These are phyloP conservation scores for Dothistroma septosporum DNA, from an alignment of 2,329 filamentous ascomycete species.

Conservation along the genomic window DNA sequence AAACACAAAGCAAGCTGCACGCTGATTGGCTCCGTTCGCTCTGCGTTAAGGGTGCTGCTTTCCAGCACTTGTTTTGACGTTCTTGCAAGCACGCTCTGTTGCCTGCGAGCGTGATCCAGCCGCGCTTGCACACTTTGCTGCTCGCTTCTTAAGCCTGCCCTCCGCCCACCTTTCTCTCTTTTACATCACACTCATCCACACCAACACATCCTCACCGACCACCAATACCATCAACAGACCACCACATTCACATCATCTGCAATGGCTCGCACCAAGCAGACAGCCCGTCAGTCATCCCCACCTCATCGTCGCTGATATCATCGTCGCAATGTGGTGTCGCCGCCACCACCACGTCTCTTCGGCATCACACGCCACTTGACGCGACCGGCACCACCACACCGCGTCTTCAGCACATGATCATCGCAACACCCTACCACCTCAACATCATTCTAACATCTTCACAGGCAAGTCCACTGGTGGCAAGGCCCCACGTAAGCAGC, in stretches of 20 bases:
- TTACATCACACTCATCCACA: slow-evolving; percentile 16
- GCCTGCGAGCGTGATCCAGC: slow-evolving; percentile 1
- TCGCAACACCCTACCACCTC: slow-evolving; percentile 14
- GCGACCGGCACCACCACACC: slow-evolving; percentile 14
- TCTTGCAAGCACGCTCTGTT: slow-evolving; percentile 1
- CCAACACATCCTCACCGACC: slow-evolving; percentile 15
- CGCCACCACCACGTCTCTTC: slow-evolving; percentile 19
- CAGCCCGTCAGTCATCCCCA: slow-evolving; percentile 48
- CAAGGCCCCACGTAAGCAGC: slow-evolving; percentile 84
- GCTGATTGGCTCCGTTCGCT: slow-evolving; percentile 2
- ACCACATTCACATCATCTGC: slow-evolving; percentile 33
- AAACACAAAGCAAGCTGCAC: slow-evolving; percentile 1
- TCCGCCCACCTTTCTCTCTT: slow-evolving; percentile 17
- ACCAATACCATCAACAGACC: slow-evolving; percentile 20
- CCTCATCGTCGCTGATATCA: slow-evolving; percentile 23
- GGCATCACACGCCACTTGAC: slow-evolving; percentile 21
- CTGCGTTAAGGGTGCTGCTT: slow-evolving; percentile 4
- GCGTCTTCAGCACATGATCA: slow-evolving; percentile 20
- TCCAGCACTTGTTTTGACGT: slow-evolving; percentile 8
- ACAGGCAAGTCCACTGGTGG: slow-evolving; percentile 70
- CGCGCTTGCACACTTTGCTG: background rate
- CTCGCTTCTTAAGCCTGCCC: slow-evolving; percentile 10
- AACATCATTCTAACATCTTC: slow-evolving; percentile 33
- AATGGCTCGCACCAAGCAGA: slow-evolving; percentile 56
- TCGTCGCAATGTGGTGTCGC: slow-evolving; percentile 23